Evolutionary conservation across 2,329 filamentous ascomycete genomes (phyloP).

Genomic region (Hypoxylon sp.): DNA sequence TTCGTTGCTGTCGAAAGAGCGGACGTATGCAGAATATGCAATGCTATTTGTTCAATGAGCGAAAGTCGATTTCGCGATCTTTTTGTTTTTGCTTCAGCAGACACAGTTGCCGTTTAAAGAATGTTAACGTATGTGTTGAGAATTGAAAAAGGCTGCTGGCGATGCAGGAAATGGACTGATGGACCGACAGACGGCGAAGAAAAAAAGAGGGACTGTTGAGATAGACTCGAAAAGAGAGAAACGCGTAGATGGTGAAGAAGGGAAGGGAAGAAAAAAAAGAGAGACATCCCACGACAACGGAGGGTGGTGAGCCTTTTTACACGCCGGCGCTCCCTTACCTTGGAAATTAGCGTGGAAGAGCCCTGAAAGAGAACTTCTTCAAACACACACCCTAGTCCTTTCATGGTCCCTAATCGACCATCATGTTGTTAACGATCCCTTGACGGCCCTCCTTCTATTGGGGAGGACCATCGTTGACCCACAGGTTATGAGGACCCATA

Average conservation of each 20-base stretch:
- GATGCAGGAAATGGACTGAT: slow-evolving; percentile 41
- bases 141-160: slow-evolving; percentile 43
- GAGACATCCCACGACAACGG: slow-evolving; percentile 35
- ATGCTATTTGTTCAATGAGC: slow-evolving; percentile 42
- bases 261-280: slow-evolving; percentile 35
- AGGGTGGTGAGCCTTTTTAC: slow-evolving; percentile 41
- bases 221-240: slow-evolving; percentile 45
- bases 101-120: slow-evolving; percentile 42
- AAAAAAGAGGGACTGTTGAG: slow-evolving; percentile 48
- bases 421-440: slow-evolving; percentile 28
- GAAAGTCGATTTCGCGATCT: slow-evolving; percentile 50
- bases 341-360: slow-evolving; percentile 28
- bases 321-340: slow-evolving; percentile 24
- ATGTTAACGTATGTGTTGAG: slow-evolving; percentile 35
- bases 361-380: slow-evolving; percentile 14
- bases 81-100: slow-evolving; percentile 43
- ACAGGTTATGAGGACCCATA: slow-evolving; percentile 27
- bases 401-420: too few relatives aligned
- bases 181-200: slow-evolving; percentile 44
- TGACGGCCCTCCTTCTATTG: slow-evolving; percentile 30
- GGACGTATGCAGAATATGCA: slow-evolving; percentile 44
- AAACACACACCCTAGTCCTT: slow-evolving; percentile 23
- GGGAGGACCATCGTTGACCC: slow-evolving; percentile 35
- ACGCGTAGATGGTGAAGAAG: slow-evolving; percentile 40
- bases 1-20: slow-evolving; percentile 46